Percentiles rank a stretch among this genome's conserved stretches.
Evolutionary conservation across 352 stramenopile species (phyloP).

Genomic region (Phytophthora citrophthora): DNA sequence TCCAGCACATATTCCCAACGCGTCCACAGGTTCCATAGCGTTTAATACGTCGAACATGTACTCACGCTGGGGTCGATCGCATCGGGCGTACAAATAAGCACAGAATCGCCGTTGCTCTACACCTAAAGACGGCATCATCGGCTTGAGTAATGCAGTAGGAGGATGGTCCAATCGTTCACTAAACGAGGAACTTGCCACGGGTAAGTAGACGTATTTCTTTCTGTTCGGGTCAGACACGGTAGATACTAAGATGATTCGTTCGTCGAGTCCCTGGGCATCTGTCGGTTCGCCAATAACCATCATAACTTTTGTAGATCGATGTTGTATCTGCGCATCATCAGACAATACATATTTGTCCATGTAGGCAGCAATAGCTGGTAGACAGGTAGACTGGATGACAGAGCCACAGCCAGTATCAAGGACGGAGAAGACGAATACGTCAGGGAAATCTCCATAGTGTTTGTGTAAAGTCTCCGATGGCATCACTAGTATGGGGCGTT

Average conservation of each 20-base stretch:
- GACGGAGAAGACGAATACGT: slow-evolving; percentile 55
- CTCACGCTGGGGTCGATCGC: slow-evolving; percentile 51
- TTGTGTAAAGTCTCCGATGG: slow-evolving; percentile 17
- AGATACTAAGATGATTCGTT: slow-evolving; percentile 40
- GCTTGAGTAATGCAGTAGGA: slow-evolving; percentile 35
- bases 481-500: slow-evolving; percentile 39
- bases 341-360: slow-evolving; percentile 8
- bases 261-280: slow-evolving; percentile 28
- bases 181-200: slow-evolving; percentile 53
- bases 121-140: neutral
- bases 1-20: slow-evolving; percentile 49
- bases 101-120: slow-evolving; percentile 37
- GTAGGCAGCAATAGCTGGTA: slow-evolving; percentile 6
- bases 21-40: slow-evolving; percentile 49
- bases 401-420: slow-evolving; percentile 17
- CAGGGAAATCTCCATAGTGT: slow-evolving; percentile 16
- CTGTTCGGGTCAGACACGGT: slow-evolving; percentile 23
- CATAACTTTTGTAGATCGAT: slow-evolving; percentile 12
- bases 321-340: neutral
- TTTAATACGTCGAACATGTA: slow-evolving; percentile 66
- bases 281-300: slow-evolving; percentile 45
- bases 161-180: slow-evolving; percentile 34
- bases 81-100: slow-evolving; percentile 59
- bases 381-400: slow-evolving; percentile 3
- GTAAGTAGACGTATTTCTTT: slow-evolving; percentile 28